Evolutionary conservation across 1,139 yeast species (phyloP), one percentile per base, ranked within the genome.

Genomic region (Hyphopichia pseudoburtonii): DNA sequence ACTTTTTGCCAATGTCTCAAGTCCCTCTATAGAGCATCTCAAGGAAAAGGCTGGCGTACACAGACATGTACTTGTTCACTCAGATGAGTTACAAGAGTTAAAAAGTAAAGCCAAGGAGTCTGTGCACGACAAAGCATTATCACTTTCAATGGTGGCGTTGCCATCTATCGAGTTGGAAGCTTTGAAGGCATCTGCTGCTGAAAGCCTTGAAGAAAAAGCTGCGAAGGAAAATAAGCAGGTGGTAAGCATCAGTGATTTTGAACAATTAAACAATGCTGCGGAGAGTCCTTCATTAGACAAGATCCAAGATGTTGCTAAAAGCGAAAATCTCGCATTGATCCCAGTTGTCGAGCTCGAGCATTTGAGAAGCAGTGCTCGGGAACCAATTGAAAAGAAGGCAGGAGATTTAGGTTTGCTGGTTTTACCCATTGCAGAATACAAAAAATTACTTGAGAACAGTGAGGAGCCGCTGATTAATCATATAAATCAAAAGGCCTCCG

Each of bases 341-440:
- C 41, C 57, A 1, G 21, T 33, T 1, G 45, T 46, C 10, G 60
- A 58, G 11, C 57, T 50, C 30, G 40, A 52, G 10, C 41, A 48
- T 3, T 45, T 67, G 35, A 44, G 41, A 4, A 36, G 43, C 9
- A 36, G 38, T 2, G 33, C 51, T 11, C 36, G 49, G 9, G 37
- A 48, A 6, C 67, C 66, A 3, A 48, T 68, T 22, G 57, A 56
- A 33, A 59, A 55, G n/a, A 57, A 55, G 34, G 73, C 73, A 2
- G 54, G 51, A 28, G 41, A 54, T 16, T 54, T 54, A 15, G 69
- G 66, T 5, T 48, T 68, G 27, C 56, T 58, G 11, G 57, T 71
- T 9, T 44, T 73, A 34, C 54, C 69, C 3, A 44, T 48, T 9
- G 51, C 45, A 3, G 58, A 54, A 4, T 54, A 57, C 32, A 40